A percentile compares a stretch with the other conserved stretches of the same genome.
phyloP scores from a whole-genome alignment of 208 protist genomes.

The Crithidia acanthocephali region DNA sequence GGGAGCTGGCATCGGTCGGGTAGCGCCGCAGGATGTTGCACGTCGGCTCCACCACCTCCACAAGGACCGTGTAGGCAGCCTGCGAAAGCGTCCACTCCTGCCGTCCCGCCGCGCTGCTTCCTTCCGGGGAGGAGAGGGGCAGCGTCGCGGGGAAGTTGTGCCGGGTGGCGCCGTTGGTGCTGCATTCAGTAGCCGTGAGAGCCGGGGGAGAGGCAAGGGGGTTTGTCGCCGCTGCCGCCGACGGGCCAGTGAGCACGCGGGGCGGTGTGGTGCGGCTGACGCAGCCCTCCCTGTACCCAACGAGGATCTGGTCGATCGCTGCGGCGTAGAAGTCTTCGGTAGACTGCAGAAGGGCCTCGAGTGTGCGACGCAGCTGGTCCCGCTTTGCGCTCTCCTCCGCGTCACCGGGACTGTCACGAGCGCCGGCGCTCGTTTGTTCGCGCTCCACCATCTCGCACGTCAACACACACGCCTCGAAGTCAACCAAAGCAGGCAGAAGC shows the following conservation, averaged over 20 bases:
- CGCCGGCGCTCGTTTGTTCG: not conserved
- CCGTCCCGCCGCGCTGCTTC: not conserved
- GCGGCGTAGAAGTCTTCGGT: not conserved
- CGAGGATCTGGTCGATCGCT: not conserved
- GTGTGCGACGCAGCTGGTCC: conserved; percentile 8
- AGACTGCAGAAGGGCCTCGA: conserved; percentile 1
- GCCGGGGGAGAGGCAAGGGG: not conserved
- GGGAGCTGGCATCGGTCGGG: not conserved
- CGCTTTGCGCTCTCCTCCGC: not conserved
- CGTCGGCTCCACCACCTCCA: conserved; percentile 45
- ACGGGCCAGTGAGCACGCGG: not conserved
- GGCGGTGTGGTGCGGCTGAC: not conserved
- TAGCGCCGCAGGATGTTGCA: conserved; percentile 45
- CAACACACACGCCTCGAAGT: conserved; percentile 27
- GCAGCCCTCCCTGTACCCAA: conserved; percentile 3
- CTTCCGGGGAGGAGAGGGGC: not conserved
- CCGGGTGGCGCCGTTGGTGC: not conserved
- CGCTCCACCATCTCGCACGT: conserved; percentile 16
- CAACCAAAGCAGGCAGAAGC: conserved; percentile 20
- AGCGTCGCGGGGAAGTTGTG: not conserved
- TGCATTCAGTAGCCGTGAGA: not conserved
- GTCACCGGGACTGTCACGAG: not conserved
- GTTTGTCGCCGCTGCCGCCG: conserved; percentile 1
- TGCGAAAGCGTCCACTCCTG: conserved; percentile 23
- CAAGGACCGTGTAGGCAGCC: conserved; percentile 27